Evolutionary conservation across 495 filamentous ascomycete species (phyloP).

Genomic region (Talaromyces proteolyticus): DNA sequence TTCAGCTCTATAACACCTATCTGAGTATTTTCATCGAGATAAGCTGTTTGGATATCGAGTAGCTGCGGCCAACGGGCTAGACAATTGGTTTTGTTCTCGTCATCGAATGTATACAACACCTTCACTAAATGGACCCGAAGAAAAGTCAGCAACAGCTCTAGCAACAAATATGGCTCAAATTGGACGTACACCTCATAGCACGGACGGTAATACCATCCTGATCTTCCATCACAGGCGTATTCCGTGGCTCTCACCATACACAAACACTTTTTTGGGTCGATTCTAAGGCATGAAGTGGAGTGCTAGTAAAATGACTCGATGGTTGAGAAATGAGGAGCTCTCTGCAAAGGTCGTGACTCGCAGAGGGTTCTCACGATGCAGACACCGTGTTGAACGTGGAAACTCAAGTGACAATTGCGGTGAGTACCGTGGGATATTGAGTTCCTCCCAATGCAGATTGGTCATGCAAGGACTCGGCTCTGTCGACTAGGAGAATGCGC

Average conservation of each 20-base stretch:
- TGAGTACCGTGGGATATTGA: conserved; percentile 2
- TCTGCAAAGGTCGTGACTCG: not conserved
- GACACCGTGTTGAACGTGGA: too few relatives aligned
- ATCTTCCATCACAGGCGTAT: conserved; percentile 38
- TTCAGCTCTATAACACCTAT: conserved; percentile 89
- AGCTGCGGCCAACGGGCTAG: conserved; percentile 82
- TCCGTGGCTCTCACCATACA: conserved; percentile 2
- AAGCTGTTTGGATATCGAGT: conserved; percentile 71
- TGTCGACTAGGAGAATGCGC: conserved; percentile 23
- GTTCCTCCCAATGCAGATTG: conserved; percentile 7
- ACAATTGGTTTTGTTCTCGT: conserved; percentile 83
- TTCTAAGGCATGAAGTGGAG: not conserved
- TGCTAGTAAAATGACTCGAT: not conserved
- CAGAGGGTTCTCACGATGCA: too few relatives aligned
- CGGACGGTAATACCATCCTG: conserved; percentile 48
- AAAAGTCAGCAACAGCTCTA: not conserved
- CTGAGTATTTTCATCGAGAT: conserved; percentile 67
- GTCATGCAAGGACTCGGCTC: conserved; percentile 10
- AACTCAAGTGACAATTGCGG: conserved; percentile 2
- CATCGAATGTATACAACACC: conserved; percentile 94
- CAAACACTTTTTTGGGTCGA: not conserved
- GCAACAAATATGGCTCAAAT: not conserved
- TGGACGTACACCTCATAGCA: conserved; percentile 46
- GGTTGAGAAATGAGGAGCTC: not conserved
- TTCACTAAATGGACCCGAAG: conserved; percentile 53